Percentiles rank a stretch among this genome's conserved stretches.
Conservation (phyloP, 2,329 filamentous ascomycete species). For the Beauveria pseudobassiana region DNA sequence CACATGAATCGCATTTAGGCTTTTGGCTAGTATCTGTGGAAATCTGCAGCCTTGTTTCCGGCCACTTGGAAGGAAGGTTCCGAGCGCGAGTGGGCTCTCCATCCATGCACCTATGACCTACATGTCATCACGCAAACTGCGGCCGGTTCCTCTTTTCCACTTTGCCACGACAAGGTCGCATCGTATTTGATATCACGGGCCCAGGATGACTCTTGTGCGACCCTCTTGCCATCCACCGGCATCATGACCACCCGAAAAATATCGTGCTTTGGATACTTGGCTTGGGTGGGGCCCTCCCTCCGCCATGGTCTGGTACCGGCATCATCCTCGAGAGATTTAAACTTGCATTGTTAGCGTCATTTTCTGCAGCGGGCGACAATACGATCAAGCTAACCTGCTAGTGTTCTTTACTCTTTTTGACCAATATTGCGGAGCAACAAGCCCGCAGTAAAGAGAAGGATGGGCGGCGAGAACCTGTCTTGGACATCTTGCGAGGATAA, state of each 20-base stretch:
- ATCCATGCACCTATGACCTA: background rate
- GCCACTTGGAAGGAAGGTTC: background rate
- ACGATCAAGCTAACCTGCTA: background rate
- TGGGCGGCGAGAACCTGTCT: background rate
- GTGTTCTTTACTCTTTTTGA: background rate
- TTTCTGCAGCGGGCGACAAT: background rate
- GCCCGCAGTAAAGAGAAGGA: background rate
- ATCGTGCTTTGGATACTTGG: background rate
- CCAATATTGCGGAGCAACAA: background rate
- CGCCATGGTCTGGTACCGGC: background rate
- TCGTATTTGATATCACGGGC: background rate
- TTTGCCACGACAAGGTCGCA: slow-evolving; percentile 1
- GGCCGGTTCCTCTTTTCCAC: background rate
- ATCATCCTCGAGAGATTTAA: background rate
- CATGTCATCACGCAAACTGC: background rate
- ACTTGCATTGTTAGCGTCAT: background rate
- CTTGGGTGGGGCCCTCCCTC: too few species aligned
- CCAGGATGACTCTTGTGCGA: background rate
- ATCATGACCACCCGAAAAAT: background rate
- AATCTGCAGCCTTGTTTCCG: too few species aligned
- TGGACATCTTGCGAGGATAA: background rate
- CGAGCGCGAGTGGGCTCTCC: background rate
- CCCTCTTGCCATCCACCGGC: background rate
- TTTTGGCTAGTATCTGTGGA: too few species aligned
- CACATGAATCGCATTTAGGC: too few species aligned